Percentiles rank a stretch among this genome's conserved stretches.
Evolutionary conservation across 352 stramenopile species (phyloP).

Genomic region (Globisporangium heterothallicum): DNA sequence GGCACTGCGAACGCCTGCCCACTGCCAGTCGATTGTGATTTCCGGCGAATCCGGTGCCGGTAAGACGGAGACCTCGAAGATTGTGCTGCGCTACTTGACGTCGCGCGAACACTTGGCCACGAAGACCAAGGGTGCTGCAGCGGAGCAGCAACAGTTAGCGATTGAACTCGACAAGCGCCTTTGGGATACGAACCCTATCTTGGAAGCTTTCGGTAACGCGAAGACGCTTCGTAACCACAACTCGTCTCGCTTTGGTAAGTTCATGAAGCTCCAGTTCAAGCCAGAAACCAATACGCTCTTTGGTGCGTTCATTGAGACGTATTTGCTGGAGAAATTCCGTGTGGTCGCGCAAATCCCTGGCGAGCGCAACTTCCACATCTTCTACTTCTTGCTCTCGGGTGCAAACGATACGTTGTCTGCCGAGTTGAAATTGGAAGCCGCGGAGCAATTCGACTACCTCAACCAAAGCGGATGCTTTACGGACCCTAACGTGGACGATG

Average conservation of each 20-base stretch:
- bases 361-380: constrained; percentile 90
- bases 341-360: constrained; percentile 82
- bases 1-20: constrained; percentile 67
- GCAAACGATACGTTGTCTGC: constrained; percentile 52
- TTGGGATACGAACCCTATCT: constrained; percentile 86
- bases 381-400: constrained; percentile 85
- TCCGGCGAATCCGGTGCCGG: constrained; percentile 82
- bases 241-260: constrained; percentile 84
- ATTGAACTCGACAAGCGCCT: constrained; percentile 83
- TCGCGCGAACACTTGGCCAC: constrained; percentile 67
- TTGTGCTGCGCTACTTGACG: constrained; percentile 84
- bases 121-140: constrained; percentile 25
- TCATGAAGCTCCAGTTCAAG: constrained; percentile 89
- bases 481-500: constrained; percentile 84
- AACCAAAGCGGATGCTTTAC: constrained; percentile 85
- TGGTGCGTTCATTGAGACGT: constrained; percentile 85
- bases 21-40: constrained; percentile 87
- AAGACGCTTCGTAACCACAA: constrained; percentile 89
- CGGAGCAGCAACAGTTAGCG: constrained; percentile 48
- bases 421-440: constrained; percentile 51
- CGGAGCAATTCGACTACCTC: constrained; percentile 70
- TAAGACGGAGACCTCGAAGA: constrained; percentile 89
- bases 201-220: constrained; percentile 85
- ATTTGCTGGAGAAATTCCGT: constrained; percentile 87
- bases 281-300: constrained; percentile 61